Evolutionary conservation across 2,329 filamentous ascomycete species (phyloP), one percentile per base, ranked within the genome.

Genomic region (Xylariaceae sp.): DNA sequence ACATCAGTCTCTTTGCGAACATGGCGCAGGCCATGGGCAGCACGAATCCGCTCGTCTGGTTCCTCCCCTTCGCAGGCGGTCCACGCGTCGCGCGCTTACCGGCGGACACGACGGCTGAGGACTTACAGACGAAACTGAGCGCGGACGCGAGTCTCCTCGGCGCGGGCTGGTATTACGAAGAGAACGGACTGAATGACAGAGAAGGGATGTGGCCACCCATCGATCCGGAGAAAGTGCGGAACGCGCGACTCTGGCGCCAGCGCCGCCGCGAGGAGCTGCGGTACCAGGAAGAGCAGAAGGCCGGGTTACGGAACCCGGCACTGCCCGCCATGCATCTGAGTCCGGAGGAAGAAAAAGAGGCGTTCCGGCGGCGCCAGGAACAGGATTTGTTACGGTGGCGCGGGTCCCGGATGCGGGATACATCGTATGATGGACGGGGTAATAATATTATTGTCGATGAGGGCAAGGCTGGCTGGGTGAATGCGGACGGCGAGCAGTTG

Each of bases 11-110:
- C 66, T 91, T 84, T 75, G 72, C 76, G 42, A 95, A 95, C 72
- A 79, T 93, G 70, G 80, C 81, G 13, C 86, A 90, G 69, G 88
- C 86, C 13, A 92, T 94, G 88, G 88, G 89, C 3, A 86, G 83
- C 0, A 65, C 70, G 6, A 91, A 90, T 69, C 67, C 82, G 0
- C 64, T 91, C 0, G 70, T 80, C 5, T 94, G 90, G 90, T 75
- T 90, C 58, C 82, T 84, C 65, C 90, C 90, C 0, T 78, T 92
- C 47, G 80, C 85, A 1, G 77, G 78, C 39, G 77, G 73, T 15
- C 84, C 81, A 1, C 64, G 54, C 5, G 68, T 83, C 34, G 72
- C 74, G 11, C 70, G 72, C 55, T 62, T 75, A 50, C 54, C 58
- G 2, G 10, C 44, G 7, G 55, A 18, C 39, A 61, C 23, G 34